A percentile compares a stretch with the other conserved stretches of the same genome.
These are phyloP conservation scores for Boletus insuetus DNA, from an alignment of 768 basidiomycete species.

Conservation along the genomic window DNA sequence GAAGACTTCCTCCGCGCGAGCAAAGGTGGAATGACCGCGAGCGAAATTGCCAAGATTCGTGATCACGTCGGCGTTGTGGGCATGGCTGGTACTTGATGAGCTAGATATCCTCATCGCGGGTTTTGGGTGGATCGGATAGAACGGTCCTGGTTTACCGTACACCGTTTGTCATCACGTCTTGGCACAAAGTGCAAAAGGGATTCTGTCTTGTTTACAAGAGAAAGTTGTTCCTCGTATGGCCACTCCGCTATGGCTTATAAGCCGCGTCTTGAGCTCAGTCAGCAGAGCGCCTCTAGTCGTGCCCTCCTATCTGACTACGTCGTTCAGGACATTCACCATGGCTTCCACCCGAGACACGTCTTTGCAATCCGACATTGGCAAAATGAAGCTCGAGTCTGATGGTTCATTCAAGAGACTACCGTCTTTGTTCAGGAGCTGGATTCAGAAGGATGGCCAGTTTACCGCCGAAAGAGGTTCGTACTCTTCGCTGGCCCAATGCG, in stretches of 20 bases:
- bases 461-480: conserved; percentile 71
- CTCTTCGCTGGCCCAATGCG: neutral
- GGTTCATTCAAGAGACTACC: conserved; percentile 64
- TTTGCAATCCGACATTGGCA: conserved; percentile 50
- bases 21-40: conserved; percentile 76
- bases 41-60: conserved; percentile 89
- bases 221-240: conserved; percentile 20
- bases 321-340: conserved; percentile 22
- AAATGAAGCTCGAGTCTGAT: conserved; percentile 51
- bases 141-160: conserved; percentile 3
- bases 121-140: conserved; percentile 4
- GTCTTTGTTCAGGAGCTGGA: conserved; percentile 52
- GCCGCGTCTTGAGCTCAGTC: neutral
- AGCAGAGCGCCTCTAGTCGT: conserved; percentile 5
- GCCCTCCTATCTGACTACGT: neutral
- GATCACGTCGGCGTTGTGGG: conserved; percentile 85
- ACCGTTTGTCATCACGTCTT: conserved; percentile 8
- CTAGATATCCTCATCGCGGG: neutral
- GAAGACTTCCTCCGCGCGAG: conserved; percentile 84
- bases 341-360: conserved; percentile 32
- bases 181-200: conserved; percentile 2
- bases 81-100: conserved; percentile 74
- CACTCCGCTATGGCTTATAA: conserved; percentile 3
- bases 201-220: neutral
- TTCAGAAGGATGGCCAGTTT: conserved; percentile 58